phyloP scores from a whole-genome alignment of 192 early-diverging fungal species.

The Coemansia sp. region DNA sequence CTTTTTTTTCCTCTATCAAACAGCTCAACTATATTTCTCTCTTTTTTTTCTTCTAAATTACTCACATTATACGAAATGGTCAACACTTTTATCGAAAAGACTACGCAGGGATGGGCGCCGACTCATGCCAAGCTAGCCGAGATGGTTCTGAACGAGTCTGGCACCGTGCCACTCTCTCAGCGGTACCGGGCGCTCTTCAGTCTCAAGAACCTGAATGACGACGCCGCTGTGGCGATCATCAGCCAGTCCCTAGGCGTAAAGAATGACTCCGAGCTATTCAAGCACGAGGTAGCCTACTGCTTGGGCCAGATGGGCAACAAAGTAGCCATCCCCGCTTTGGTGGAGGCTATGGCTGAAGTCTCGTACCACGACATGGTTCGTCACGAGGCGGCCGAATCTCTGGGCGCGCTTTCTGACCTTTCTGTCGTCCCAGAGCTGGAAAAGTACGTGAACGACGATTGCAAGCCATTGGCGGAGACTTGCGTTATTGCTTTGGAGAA shows the following conservation, averaged over 20 bases:
- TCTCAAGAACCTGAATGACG: conserved; percentile 78
- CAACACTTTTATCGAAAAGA: conserved; percentile 50
- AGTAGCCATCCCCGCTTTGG: conserved; percentile 70
- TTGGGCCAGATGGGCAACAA: conserved; percentile 93
- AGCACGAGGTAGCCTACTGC: conserved; percentile 96
- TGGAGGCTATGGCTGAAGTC: conserved; percentile 65
- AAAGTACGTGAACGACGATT: conserved; percentile 71
- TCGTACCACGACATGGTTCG: conserved; percentile 92
- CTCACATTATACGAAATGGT: conserved; percentile 28
- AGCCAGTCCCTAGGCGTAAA: conserved; percentile 69
- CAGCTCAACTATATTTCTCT: not conserved
- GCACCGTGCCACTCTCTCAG: conserved; percentile 70
- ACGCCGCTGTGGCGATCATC: conserved; percentile 79
- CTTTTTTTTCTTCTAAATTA: not conserved
- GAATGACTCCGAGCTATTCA: conserved; percentile 85
- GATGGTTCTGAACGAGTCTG: conserved; percentile 63
- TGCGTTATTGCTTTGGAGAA: conserved; percentile 86
- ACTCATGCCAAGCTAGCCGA: conserved; percentile 67
- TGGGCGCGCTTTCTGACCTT: conserved; percentile 86
- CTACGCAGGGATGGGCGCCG: conserved; percentile 40
- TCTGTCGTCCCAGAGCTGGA: conserved; percentile 70
- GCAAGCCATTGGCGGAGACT: conserved; percentile 79
- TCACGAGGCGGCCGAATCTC: conserved; percentile 96
- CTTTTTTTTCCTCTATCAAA: not conserved
- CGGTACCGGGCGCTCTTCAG: conserved; percentile 95